Evolutionary conservation across 78 protist genomes (phyloP).

Genomic region (slime mould (Dictyostelium discoideum)): DNA sequence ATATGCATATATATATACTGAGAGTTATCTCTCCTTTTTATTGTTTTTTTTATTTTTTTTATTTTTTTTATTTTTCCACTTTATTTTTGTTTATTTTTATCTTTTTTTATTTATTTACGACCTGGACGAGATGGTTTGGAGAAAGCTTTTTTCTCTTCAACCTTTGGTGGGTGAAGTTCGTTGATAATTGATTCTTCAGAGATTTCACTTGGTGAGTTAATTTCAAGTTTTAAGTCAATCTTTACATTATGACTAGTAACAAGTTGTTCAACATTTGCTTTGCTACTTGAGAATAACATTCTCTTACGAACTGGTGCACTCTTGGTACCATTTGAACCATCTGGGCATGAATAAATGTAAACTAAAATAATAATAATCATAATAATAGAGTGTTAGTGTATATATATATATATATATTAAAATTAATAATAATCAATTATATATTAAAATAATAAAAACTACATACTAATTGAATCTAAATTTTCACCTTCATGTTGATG

Average conservation of each 20-base stretch:
- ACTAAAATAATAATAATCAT: not conserved
- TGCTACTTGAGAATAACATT: slow-evolving; percentile 82
- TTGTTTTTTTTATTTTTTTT: not conserved
- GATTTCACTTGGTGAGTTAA: slow-evolving; percentile 61
- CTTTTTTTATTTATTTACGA: slow-evolving; percentile 43
- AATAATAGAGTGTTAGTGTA: no score
- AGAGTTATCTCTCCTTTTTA: not conserved
- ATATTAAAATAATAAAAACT: no score
- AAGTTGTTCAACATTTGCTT: slow-evolving; percentile 68
- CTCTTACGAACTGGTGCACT: slow-evolving; percentile 78
- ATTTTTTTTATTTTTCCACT: not conserved
- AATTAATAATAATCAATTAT: no score
- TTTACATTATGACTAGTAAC: slow-evolving; percentile 26
- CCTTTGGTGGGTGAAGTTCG: slow-evolving; percentile 79
- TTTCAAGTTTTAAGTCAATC: slow-evolving; percentile 74
- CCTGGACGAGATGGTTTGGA: slow-evolving; percentile 83
- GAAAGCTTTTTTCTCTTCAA: slow-evolving; percentile 71
- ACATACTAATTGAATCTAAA: slow-evolving; percentile 24
- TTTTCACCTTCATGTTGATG: slow-evolving; percentile 76
- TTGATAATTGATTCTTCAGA: slow-evolving; percentile 1
- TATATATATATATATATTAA: no score
- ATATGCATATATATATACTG: not conserved
- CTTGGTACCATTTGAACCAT: slow-evolving; percentile 80
- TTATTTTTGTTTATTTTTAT: not conserved
- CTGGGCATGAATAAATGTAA: slow-evolving; percentile 85